Conservation (phyloP, 352 stramenopile genomes). For the Halophytophthora batemanensis region DNA sequence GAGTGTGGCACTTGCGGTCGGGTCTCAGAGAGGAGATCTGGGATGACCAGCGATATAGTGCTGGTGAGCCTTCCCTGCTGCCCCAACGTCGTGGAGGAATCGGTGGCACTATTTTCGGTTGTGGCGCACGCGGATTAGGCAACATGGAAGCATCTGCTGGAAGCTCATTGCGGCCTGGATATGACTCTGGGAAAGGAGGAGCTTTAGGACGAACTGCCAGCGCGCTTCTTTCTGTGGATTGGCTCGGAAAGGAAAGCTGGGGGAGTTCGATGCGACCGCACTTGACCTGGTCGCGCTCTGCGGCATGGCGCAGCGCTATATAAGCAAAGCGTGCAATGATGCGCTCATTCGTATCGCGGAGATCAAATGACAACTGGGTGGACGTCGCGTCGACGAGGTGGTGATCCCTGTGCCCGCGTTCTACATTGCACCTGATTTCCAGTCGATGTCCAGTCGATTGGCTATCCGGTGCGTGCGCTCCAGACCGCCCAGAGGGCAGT, state of each 20-base stretch:
- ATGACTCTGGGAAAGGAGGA: background rate
- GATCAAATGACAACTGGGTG: no score
- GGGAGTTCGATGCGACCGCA: background rate
- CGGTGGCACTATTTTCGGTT: background rate
- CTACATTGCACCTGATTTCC: no score
- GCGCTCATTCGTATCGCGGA: background rate
- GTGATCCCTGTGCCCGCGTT: no score
- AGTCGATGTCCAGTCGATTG: no score
- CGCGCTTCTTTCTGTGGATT: background rate
- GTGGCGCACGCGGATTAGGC: constrained; percentile 3
- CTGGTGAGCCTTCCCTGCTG: background rate
- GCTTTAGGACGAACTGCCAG: background rate
- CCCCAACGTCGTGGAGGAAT: background rate
- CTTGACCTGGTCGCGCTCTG: background rate
- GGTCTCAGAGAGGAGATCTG: background rate
- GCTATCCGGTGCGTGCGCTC: no score
- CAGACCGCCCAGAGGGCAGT: background rate
- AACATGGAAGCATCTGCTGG: background rate
- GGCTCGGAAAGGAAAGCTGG: background rate
- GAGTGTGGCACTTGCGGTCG: no score
- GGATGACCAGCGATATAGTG: background rate
- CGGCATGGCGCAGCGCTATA: background rate
- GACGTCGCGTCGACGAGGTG: no score
- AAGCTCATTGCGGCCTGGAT: background rate
- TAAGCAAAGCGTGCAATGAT: background rate